Percentiles rank a stretch among this genome's conserved stretches.
Conservation (phyloP, 148 eudicot genomes). For the Chenopodium suecicum region DNA sequence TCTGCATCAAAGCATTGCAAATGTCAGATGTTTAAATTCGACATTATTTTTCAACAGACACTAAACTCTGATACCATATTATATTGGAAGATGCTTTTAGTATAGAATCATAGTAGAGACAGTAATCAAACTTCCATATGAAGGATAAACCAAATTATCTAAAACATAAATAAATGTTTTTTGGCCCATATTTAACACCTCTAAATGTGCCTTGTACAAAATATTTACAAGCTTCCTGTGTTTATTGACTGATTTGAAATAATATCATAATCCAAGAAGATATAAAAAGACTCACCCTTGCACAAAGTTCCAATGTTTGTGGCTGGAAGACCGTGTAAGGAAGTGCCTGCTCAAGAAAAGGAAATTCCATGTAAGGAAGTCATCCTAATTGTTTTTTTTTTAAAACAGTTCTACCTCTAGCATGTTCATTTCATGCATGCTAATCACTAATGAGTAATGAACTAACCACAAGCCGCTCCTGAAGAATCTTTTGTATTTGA, state of each 20-base stretch:
- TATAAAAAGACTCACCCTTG: constrained; percentile 62
- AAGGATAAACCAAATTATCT: background rate
- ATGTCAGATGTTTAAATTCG: background rate
- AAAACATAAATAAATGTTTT: too few relatives aligned
- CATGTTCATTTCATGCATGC: background rate
- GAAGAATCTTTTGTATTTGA: constrained; percentile 73
- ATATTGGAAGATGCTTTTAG: background rate
- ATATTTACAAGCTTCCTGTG: background rate
- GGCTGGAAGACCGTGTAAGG: constrained; percentile 74
- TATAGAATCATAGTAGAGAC: background rate
- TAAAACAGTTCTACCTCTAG: background rate
- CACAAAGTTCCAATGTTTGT: constrained; percentile 91
- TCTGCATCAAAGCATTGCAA: constrained; percentile 47
- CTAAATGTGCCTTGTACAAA: too few relatives aligned
- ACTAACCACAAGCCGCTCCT: constrained; percentile 58
- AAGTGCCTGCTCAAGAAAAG: constrained; percentile 52
- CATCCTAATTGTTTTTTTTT: background rate
- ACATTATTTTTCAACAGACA: background rate
- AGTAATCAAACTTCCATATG: background rate
- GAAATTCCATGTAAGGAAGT: constrained; percentile 3
- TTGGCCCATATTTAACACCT: too few relatives aligned
- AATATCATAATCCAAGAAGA: background rate
- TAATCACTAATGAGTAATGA: constrained; percentile 11
- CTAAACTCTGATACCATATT: too few relatives aligned
- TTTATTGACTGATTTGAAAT: background rate